Conservation (phyloP, 495 filamentous ascomycete species). For the Evernia prunastri region DNA sequence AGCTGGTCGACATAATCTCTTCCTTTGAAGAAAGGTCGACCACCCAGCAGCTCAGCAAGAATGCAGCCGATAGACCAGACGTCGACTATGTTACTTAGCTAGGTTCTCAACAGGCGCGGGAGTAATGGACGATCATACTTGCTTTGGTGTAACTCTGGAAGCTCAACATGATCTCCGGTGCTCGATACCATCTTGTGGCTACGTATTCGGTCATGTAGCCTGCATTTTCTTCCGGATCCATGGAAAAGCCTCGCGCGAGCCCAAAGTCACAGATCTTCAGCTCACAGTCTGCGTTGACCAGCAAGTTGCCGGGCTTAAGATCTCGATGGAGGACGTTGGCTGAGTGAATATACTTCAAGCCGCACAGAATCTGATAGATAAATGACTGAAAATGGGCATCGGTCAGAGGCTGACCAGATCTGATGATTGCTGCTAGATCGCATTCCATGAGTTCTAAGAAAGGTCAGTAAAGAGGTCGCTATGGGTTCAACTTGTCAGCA, state of each 20-base stretch:
- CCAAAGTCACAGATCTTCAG: slow-evolving; percentile 99
- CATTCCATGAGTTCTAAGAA: slow-evolving; percentile 95
- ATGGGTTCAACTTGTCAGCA: slow-evolving; percentile 14
- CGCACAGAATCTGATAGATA: slow-evolving; percentile 91
- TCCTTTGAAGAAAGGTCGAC: slow-evolving; percentile 97
- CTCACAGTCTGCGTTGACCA: slow-evolving; percentile 98
- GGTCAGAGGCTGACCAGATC: slow-evolving; percentile 90
- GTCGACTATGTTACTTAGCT: slow-evolving; percentile 57
- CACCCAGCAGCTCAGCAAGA: slow-evolving; percentile 89
- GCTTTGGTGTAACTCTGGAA: slow-evolving; percentile 99
- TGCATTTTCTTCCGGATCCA: slow-evolving; percentile 96
- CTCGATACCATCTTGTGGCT: slow-evolving; percentile 96
- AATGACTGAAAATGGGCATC: slow-evolving; percentile 96
- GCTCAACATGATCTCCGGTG: slow-evolving; percentile 98
- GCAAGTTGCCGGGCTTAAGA: slow-evolving; percentile 90
- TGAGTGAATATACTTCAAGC: slow-evolving; percentile 97
- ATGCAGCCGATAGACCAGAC: slow-evolving; percentile 99
- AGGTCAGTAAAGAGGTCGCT: neutral
- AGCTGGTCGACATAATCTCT: slow-evolving; percentile 98
- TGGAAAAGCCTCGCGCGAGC: slow-evolving; percentile 88
- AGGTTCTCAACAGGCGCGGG: neutral
- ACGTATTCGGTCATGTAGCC: slow-evolving; percentile 99
- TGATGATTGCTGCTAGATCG: slow-evolving; percentile 95
- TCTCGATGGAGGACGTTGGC: slow-evolving; percentile 96
- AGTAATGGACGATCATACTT: slow-evolving; percentile 53